These are phyloP conservation scores for Astrephomene gubernaculifera DNA, from an alignment of 139 green algal genomes.

Conservation along the genomic window DNA sequence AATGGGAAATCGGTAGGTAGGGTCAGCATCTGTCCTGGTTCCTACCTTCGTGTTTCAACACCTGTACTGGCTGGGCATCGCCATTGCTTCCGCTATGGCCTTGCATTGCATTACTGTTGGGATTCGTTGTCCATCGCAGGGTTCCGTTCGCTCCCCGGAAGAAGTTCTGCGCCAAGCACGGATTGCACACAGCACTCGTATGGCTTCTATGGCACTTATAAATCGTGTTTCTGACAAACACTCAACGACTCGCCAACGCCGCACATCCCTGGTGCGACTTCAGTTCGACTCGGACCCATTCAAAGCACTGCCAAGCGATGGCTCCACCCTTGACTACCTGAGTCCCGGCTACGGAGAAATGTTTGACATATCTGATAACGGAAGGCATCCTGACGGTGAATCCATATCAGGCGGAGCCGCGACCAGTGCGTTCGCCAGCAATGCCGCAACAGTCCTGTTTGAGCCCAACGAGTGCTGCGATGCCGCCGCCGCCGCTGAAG, in stretches of 20 bases:
- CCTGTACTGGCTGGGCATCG: neutral
- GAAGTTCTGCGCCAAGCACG: slow-evolving; percentile 7
- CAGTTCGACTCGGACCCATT: too few relatives aligned
- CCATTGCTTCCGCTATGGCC: neutral
- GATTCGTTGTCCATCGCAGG: neutral
- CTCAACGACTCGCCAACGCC: neutral
- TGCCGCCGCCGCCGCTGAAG: neutral
- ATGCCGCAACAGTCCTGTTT: neutral
- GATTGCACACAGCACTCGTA: neutral
- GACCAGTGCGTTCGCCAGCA: neutral
- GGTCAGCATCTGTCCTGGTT: neutral
- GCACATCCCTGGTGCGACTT: neutral
- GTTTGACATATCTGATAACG: neutral
- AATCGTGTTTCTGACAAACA: neutral
- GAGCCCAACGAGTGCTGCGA: neutral
- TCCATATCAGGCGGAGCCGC: neutral
- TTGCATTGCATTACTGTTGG: neutral
- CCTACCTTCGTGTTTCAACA: neutral
- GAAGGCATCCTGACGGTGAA: neutral
- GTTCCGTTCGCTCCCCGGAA: neutral
- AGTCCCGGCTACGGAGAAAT: neutral
- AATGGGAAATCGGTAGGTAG: neutral
- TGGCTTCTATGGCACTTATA: neutral
- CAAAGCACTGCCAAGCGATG: neutral
- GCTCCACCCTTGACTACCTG: neutral